These are phyloP conservation scores for Salvia miltiorrhiza DNA, from an alignment of 257 asterid genomes.

Conservation along the genomic window DNA sequence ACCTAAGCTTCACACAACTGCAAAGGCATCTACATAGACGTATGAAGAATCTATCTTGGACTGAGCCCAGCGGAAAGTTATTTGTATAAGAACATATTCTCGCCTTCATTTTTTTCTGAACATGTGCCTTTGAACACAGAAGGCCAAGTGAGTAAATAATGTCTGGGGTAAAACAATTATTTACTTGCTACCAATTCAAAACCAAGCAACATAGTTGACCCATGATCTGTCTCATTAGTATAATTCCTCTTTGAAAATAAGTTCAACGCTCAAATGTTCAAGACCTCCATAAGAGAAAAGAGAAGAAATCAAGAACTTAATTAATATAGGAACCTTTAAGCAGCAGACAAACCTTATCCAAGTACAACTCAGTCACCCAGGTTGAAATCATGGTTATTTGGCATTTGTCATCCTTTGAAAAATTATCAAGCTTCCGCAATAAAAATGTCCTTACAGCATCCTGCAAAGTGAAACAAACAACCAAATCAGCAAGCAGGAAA, in stretches of 20 bases:
- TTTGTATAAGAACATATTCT: neutral
- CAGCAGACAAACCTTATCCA: slow-evolving; percentile 71
- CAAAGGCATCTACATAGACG: neutral
- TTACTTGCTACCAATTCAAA: slow-evolving; percentile 1
- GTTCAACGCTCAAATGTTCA: slow-evolving; percentile 2
- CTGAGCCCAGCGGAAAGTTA: slow-evolving; percentile 1
- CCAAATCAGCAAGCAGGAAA: slow-evolving; percentile 20
- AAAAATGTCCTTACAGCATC: slow-evolving; percentile 94
- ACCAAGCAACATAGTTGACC: neutral
- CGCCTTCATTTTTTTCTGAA: neutral
- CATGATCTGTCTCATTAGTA: neutral
- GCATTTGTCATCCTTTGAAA: slow-evolving; percentile 88
- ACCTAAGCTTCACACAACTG: neutral
- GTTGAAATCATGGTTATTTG: slow-evolving; percentile 98
- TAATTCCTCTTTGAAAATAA: neutral
- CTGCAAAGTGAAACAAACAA: slow-evolving; percentile 46
- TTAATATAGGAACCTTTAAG: slow-evolving; percentile 16
- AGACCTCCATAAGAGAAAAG: neutral
- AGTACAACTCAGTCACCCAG: slow-evolving; percentile 90
- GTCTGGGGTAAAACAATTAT: slow-evolving; percentile 4
- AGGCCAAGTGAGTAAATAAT: neutral
- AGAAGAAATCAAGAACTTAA: neutral
- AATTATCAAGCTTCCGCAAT: slow-evolving; percentile 89
- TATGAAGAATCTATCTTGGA: neutral
- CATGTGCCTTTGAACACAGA: neutral